Percentiles rank a stretch among this genome's conserved stretches.
These are phyloP conservation scores for Scenedesmus sp. DNA, from an alignment of 163 green algal species.

Conservation along the genomic window DNA sequence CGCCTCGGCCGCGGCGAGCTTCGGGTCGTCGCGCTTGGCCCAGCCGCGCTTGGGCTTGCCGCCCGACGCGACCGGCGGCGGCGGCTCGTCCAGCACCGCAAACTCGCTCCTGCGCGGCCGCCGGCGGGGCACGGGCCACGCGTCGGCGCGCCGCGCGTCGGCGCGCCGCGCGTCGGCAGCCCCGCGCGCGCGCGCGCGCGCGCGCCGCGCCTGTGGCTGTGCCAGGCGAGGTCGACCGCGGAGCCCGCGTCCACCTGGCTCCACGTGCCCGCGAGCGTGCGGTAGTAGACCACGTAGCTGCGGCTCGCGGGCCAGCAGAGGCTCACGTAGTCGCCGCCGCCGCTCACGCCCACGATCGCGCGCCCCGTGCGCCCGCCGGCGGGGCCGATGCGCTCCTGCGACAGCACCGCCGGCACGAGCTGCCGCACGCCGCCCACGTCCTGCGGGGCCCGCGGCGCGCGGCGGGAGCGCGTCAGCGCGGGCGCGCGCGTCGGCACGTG, in stretches of 20 bases:
- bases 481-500: too few relatives aligned
- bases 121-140: too few relatives aligned
- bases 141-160: too few relatives aligned
- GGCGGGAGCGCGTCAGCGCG: too few relatives aligned
- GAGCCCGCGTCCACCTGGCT: conserved; percentile 38
- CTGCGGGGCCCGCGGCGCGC: too few relatives aligned
- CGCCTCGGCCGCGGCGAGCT: conserved; percentile 39
- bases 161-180: too few relatives aligned
- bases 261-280: conserved; percentile 43
- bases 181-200: background rate
- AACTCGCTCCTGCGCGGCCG: conserved; percentile 27
- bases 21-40: conserved; percentile 25
- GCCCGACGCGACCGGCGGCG: background rate
- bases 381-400: conserved; percentile 18
- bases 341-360: conserved; percentile 36
- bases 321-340: conserved; percentile 36
- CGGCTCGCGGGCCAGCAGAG: conserved; percentile 44
- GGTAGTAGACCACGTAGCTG: conserved; percentile 40
- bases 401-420: conserved; percentile 32
- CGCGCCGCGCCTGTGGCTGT: conserved; percentile 25
- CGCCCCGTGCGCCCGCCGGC: conserved; percentile 17
- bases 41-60: conserved; percentile 34
- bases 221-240: conserved; percentile 44
- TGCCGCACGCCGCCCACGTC: conserved; percentile 32
- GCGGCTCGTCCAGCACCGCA: conserved; percentile 57